Conservation (phyloP, 192 early-diverging fungal species). For the Linnemannia exigua region DNA sequence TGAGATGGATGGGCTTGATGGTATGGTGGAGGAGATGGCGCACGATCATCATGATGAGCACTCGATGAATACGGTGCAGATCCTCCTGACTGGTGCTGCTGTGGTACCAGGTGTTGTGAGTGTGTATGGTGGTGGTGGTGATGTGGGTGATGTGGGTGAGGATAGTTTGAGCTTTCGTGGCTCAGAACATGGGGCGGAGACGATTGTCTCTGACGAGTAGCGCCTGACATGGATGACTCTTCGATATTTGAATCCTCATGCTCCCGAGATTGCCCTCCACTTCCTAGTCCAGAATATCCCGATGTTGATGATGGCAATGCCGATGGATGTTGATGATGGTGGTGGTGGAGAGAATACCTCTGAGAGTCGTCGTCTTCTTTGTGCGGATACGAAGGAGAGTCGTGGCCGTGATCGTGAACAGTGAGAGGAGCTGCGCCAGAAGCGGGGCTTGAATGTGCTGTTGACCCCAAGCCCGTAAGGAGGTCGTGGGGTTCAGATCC, state of each 20-base stretch:
- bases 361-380: constrained; percentile 5
- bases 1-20: constrained; percentile 33
- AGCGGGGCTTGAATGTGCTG: background rate
- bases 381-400: background rate
- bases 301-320: background rate
- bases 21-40: background rate
- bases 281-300: background rate
- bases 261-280: background rate
- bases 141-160: constrained; percentile 40
- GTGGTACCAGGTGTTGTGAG: no score
- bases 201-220: constrained; percentile 29
- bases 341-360: background rate
- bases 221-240: background rate
- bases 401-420: background rate
- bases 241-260: background rate
- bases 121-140: no score
- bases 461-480: background rate
- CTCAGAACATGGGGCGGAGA: constrained; percentile 42
- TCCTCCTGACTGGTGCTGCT: background rate
- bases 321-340: background rate
- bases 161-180: constrained; percentile 10
- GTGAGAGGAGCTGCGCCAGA: background rate
- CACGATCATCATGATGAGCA: background rate
- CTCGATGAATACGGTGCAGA: background rate
- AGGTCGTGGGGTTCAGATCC: background rate